A percentile compares a stretch with the other conserved stretches of the same genome.
Conservation (phyloP, 768 basidiomycete species). For the Phylloporus rhodoxanthus region DNA sequence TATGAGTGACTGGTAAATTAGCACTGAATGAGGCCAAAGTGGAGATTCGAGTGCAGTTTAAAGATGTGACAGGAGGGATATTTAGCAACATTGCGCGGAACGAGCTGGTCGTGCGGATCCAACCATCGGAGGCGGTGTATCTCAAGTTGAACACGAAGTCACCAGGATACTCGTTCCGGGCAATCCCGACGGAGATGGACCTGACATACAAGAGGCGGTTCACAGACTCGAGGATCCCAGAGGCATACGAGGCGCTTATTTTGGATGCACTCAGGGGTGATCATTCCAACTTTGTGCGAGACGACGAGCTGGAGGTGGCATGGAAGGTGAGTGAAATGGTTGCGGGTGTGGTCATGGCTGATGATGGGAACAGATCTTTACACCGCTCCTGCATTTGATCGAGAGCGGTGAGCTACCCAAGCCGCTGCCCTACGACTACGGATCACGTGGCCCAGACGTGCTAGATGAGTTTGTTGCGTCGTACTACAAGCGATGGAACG, state of each 20-base stretch:
- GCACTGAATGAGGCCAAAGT: constrained; percentile 98
- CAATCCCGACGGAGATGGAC: constrained; percentile 96
- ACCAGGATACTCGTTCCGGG: constrained; percentile 84
- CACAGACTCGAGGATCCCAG: constrained; percentile 85
- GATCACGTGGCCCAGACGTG: constrained; percentile 88
- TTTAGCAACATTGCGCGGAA: constrained; percentile 96
- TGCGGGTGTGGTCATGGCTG: constrained; percentile 3
- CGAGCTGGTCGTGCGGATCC: constrained; percentile 95
- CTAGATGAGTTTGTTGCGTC: constrained; percentile 69
- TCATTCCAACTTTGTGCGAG: constrained; percentile 97
- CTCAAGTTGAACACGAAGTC: constrained; percentile 95
- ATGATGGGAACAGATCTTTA: constrained; percentile 66
- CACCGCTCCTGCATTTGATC: constrained; percentile 93
- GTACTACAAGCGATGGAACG: constrained; percentile 65
- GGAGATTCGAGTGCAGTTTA: constrained; percentile 96
- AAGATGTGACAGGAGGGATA: constrained; percentile 93
- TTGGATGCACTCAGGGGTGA: constrained; percentile 96
- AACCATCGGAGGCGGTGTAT: constrained; percentile 94
- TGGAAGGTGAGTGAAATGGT: constrained; percentile 71
- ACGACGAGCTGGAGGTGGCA: constrained; percentile 94
- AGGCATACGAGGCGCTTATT: constrained; percentile 94
- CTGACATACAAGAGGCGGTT: constrained; percentile 96
- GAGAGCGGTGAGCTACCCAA: constrained; percentile 63
- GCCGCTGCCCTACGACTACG: constrained; percentile 82
- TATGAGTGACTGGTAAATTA: constrained; percentile 29